Evolutionary conservation across 2,329 filamentous ascomycete genomes (phyloP).

Genomic region (Neocucurbitaria cava): DNA sequence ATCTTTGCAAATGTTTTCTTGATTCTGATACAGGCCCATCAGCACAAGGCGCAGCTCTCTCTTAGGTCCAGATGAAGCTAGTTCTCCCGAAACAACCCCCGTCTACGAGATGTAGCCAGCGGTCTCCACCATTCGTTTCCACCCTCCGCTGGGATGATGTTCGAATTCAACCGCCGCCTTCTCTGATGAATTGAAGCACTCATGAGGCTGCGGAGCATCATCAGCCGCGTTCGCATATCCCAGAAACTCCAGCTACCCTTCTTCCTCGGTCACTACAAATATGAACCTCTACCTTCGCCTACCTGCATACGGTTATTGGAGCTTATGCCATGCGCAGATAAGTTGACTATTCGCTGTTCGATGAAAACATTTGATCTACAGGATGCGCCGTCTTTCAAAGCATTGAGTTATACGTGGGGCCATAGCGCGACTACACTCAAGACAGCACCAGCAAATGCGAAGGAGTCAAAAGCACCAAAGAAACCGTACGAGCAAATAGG

Average conservation of each 20-base stretch:
- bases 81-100: not conserved
- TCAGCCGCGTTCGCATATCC: constrained; percentile 18
- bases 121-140: not conserved
- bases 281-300: constrained; percentile 25
- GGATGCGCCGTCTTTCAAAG: constrained; percentile 25
- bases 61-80: constrained; percentile 2
- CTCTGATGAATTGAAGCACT: not conserved
- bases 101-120: not conserved
- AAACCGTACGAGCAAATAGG: not conserved
- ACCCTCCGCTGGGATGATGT: not conserved
- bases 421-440: constrained; percentile 11
- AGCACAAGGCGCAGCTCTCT: too few species aligned
- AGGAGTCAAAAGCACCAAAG: not conserved
- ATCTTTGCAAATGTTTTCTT: not conserved
- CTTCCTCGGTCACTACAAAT: constrained; percentile 24
- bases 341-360: constrained; percentile 17
- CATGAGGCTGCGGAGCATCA: constrained; percentile 28
- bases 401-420: constrained; percentile 31
- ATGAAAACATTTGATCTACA: constrained; percentile 25
- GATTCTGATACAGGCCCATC: too few species aligned
- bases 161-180: not conserved
- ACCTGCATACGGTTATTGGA: constrained; percentile 31
- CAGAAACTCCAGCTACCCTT: constrained; percentile 21
- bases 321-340: constrained; percentile 19
- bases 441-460: not conserved